Evolutionary conservation across 2,329 filamentous ascomycete genomes (phyloP), one percentile per base, ranked within the genome.

Genomic region (Gnomoniopsis smithogilvyi): DNA sequence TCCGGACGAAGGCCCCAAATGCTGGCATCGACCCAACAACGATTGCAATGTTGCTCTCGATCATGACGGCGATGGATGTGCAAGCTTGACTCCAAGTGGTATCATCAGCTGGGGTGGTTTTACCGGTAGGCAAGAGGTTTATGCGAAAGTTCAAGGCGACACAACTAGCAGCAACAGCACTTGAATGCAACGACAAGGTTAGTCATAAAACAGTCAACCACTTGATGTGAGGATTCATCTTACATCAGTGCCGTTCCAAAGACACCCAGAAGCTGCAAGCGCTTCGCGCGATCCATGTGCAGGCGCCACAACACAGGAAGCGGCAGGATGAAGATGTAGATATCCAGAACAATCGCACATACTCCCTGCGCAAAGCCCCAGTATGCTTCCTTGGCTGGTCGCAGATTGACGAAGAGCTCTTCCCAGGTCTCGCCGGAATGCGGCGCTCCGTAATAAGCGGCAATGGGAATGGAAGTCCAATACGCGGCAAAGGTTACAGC

Each of bases 1-100:
- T 11, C 45, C 51, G 36, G 17, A 54, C 7, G 22, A 54, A 54
- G 21, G 8, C 45, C 2, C 22, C 51, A 19, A 54, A 36, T 17
- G 36, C 38, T 19, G 51, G 51, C 51, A 54, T 54, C 36, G 51
- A 54, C 33, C 51, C 51, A 41, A 54, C 51, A 17, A 54, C 33
- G 51, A 54, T 54, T 11, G 14, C 51, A 22, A 54, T 30, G 22
- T 33, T 54, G 17, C 45, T 54, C 21, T 54, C 51, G 8, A 54
- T 41, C 22, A 54, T 6, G 7, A 54, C 17, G 17, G 51, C 10
- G 1, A 45, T 17, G 8, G 10, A 46, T 4, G 17, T 2, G 15
- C 38, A n/a, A 3, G 4, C 51, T 33, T 46, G 24, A n/a, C 22
- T n/a, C 51, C 36, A 54, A 12, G 38, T 54, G n/a, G 51, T 7